These are phyloP conservation scores for Oligophagozyma castellii DNA, from an alignment of 1,139 yeast species.

Conservation along the genomic window DNA sequence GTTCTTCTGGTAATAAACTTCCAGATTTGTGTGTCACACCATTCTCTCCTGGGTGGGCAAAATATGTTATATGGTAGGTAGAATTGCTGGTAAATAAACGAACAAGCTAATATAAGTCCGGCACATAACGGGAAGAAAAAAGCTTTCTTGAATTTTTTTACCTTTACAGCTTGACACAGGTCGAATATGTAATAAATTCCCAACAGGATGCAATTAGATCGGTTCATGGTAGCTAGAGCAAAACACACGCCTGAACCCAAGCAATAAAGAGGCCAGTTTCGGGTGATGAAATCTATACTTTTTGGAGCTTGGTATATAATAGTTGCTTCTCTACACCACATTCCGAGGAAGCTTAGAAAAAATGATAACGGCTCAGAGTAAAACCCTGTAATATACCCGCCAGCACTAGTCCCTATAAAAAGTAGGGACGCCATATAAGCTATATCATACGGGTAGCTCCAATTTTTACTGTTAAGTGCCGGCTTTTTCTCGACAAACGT, in stretches of 20 bases:
- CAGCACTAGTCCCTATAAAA: slow-evolving; percentile 61
- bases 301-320: slow-evolving; percentile 11
- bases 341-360: slow-evolving; percentile 45
- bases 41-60: slow-evolving; percentile 63
- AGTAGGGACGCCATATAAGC: slow-evolving; percentile 29
- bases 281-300: slow-evolving; percentile 6
- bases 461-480: slow-evolving; percentile 2
- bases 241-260: slow-evolving; percentile 45
- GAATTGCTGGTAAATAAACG: slow-evolving; percentile 36
- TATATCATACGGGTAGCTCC: slow-evolving; percentile 6
- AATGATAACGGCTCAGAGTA: slow-evolving; percentile 72
- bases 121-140: slow-evolving; percentile 30
- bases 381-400: slow-evolving; percentile 60
- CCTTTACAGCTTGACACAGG: slow-evolving; percentile 23
- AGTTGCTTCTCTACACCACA: slow-evolving; percentile 35
- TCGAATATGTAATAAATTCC: slow-evolving; percentile 60
- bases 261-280: slow-evolving; percentile 18
- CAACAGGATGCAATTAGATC: slow-evolving; percentile 66
- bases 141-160: slow-evolving; percentile 9
- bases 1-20: slow-evolving; percentile 28
- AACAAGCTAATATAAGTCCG: slow-evolving; percentile 40
- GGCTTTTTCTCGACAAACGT: slow-evolving; percentile 22
- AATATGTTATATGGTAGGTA: slow-evolving; percentile 37
- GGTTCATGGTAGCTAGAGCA: slow-evolving; percentile 42
- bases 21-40: slow-evolving; percentile 49